These are phyloP conservation scores for Metarhizium rileyi DNA, from an alignment of 2,329 filamentous ascomycete genomes.

Conservation along the genomic window DNA sequence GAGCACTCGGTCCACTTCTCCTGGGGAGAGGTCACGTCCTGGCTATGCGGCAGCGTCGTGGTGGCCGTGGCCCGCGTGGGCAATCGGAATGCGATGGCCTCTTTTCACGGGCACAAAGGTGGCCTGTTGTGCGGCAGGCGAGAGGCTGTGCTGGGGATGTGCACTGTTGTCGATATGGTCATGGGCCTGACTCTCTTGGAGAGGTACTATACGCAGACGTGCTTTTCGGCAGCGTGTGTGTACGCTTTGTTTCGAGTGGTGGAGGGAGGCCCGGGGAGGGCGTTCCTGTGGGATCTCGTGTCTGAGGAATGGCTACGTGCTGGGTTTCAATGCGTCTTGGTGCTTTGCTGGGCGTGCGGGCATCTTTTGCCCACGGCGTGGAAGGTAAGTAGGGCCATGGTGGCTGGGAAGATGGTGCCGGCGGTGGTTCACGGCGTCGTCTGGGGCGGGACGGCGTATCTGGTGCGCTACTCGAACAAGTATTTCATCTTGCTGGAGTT, in stretches of 20 bases:
- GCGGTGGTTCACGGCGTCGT: constrained; percentile 7
- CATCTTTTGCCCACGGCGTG: not conserved
- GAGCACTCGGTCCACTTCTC: constrained; percentile 13
- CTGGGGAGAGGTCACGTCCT: constrained; percentile 8
- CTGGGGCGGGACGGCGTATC: constrained; percentile 11
- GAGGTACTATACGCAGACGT: constrained; percentile 18
- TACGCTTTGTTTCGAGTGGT: constrained; percentile 14
- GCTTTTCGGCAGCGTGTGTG: constrained; percentile 17
- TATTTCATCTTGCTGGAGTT: constrained; percentile 30
- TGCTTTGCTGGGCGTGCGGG: constrained; percentile 7
- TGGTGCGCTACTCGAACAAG: constrained; percentile 24
- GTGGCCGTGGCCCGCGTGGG: too few relatives aligned
- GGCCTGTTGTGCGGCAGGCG: not conserved
- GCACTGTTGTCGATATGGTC: constrained; percentile 13
- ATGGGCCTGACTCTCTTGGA: constrained; percentile 20
- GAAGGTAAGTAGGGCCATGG: not conserved
- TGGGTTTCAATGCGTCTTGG: constrained; percentile 12
- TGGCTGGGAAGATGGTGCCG: constrained; percentile 4
- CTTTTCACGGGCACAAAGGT: not conserved
- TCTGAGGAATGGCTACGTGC: constrained; percentile 6
- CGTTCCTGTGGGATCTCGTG: constrained; percentile 8
- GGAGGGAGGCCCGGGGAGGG: constrained; percentile 7
- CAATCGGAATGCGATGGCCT: too few relatives aligned
- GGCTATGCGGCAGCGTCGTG: not conserved
- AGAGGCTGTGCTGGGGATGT: not conserved